Evolutionary conservation across 345 rosid genomes (phyloP).

Genomic region (Hirschfeldia incana): DNA sequence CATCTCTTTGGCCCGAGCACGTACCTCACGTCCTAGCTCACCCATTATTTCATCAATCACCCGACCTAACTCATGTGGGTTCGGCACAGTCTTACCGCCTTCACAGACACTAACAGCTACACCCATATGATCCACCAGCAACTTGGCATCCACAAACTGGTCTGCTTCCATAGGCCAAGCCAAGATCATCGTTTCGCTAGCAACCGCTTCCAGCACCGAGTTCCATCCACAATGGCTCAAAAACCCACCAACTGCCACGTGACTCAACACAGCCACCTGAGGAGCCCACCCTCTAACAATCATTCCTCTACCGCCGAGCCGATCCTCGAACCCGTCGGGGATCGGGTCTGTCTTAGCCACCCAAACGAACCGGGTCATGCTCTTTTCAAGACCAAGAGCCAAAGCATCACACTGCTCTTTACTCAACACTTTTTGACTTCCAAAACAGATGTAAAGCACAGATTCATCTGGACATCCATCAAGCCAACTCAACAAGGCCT

Average conservation of each 20-base stretch:
- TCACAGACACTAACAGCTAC: conserved; percentile 51
- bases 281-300: conserved; percentile 61
- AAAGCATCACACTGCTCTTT: conserved; percentile 42
- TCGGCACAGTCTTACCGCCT: conserved; percentile 54
- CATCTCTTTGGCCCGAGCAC: conserved; percentile 8
- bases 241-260: conserved; percentile 60
- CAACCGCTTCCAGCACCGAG: conserved; percentile 50
- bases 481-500: conserved; percentile 48
- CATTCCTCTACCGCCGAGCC: conserved; percentile 48
- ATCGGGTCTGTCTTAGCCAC: conserved; percentile 32
- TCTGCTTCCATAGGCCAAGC: conserved; percentile 66
- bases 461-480: conserved; percentile 54
- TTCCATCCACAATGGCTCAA: conserved; percentile 53
- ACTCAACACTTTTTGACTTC: conserved; percentile 54
- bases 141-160: conserved; percentile 43
- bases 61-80: conserved; percentile 45
- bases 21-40: conserved; percentile 18
- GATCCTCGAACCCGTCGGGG: conserved; percentile 55
- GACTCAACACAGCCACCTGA: conserved; percentile 53
- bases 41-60: conserved; percentile 31
- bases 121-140: conserved; percentile 58
- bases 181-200: conserved; percentile 46
- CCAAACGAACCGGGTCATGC: conserved; percentile 23
- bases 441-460: conserved; percentile 66
- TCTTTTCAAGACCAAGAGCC: conserved; percentile 20